These are phyloP conservation scores for Talaromyces sp. DNA, from an alignment of 2,329 filamentous ascomycete species.

Conservation along the genomic window DNA sequence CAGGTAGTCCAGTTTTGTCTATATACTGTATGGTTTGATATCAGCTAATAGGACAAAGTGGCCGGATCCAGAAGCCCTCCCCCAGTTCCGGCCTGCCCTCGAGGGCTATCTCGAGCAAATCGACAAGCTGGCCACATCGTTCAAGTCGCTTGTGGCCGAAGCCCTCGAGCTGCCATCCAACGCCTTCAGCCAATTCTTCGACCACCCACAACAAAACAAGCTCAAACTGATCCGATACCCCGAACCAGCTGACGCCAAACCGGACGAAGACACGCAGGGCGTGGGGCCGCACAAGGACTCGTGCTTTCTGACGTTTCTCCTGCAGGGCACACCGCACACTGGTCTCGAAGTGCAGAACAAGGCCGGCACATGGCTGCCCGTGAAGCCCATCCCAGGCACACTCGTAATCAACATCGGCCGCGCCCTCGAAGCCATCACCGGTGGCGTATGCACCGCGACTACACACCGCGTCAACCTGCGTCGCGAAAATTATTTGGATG, in stretches of 20 bases:
- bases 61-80: constrained; percentile 27
- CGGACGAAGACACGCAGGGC: constrained; percentile 30
- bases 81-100: constrained; percentile 24
- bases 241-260: constrained; percentile 12
- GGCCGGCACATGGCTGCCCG: constrained; percentile 41
- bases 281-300: constrained; percentile 46
- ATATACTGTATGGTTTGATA: too few species aligned
- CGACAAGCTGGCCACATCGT: constrained; percentile 19
- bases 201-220: constrained; percentile 29
- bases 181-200: constrained; percentile 28
- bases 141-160: constrained; percentile 28
- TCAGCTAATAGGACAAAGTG: constrained; percentile 19
- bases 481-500: constrained; percentile 22
- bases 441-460: constrained; percentile 30
- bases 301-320: constrained; percentile 45
- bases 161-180: constrained; percentile 24
- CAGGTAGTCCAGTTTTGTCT: constrained; percentile 19
- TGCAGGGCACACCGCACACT: constrained; percentile 38
- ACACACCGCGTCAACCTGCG: constrained; percentile 30
- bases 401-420: constrained; percentile 47
- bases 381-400: constrained; percentile 38
- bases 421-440: constrained; percentile 29
- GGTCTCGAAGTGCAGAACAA: constrained; percentile 48
- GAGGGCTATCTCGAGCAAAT: constrained; percentile 26
- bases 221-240: constrained; percentile 39